Evolutionary conservation across 441 rosid species (phyloP), one percentile per base, ranked within the genome.

Genomic region (Jatropha podagrica): DNA sequence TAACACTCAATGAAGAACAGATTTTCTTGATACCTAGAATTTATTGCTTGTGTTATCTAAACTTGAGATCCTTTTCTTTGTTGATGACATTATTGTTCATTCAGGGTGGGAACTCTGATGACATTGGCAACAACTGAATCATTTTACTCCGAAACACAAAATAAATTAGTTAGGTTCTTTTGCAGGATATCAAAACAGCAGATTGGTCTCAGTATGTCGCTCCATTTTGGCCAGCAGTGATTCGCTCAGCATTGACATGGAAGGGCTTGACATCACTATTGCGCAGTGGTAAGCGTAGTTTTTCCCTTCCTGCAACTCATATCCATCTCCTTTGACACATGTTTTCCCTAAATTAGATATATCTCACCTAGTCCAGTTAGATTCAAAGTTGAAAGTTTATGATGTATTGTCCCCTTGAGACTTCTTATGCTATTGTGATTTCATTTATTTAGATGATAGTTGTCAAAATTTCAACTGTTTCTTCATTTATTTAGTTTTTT

Each of bases 181-280:
- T 74, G 41, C 89, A 94, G 97, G 97, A 91, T 59, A 89, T 94
- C 23, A 90, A 84, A 82, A 83, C 83, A 41, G 95, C 86, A 46
- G 98, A 94, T 83, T 94, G 98, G 98, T 85, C 97, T 62, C 73
- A 79, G 70, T 51, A 91, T 37, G 97, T 94, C 5, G 94, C 97
- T 9, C 97, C 98, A 23, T 92, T 94, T 76, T 94, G 97, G 98
- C 97, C 98, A 0, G 97, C 97, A 1, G 98, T 94, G 67, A 83
- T 91, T 60, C 86, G 82, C 68, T 89, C 97, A 0, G 95, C 95
- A 38, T 75, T 91, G 37, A 87, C 97, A 5, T 94, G 97, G 98
- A 92, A 90, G 42, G 98, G 95, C 27, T 67, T 94, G 40, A 76
- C 83, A 8, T 94, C 97, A 12, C 82, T 92, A 64, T 81, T 91